Evolutionary conservation across 2,329 filamentous ascomycete species (phyloP), one percentile per base, ranked within the genome.

Genomic region (Arthrobotrys musiformis): DNA sequence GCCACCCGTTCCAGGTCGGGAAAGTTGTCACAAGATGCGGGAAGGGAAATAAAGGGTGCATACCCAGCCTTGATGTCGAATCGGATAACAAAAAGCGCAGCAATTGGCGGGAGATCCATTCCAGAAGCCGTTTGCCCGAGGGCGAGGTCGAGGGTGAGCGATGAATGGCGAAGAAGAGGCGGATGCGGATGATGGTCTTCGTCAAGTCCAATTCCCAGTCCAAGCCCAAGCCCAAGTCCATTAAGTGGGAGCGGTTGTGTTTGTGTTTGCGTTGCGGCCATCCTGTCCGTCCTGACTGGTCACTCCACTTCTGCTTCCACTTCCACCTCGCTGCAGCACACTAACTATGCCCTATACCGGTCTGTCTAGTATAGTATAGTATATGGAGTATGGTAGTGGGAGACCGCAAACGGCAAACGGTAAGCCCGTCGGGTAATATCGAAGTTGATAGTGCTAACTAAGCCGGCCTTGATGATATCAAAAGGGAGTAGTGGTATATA

Each of bases 51-150:
- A 56, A 69, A 33, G 40, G 17, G 28, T 30, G 76, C 83, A 84
- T 91, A 97, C 86, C 93, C 93, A 81, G 93, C 91, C 84, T 94
- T 95, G 85, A 94, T 91, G 84, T 97, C 93, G 85, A 97, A 97
- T 82, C 92, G 90, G 84, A 97, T 94, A 79, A 97, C 87, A 84
- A 97, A 97, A 37, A 96, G 87, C 33, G 93, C 93, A 42, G 91
- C 90, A 81, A 94, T 89, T 64, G 87, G 87, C 58, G 88, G 88
- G 8, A 87, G 84, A 79, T 88, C 87, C 46, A 75, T 77, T 19
- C 76, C 62, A 26, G 69, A 69, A 33, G 72, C 67, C 58, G 56
- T 74, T 33, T 72, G 66, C 48, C 70, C 70, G 66, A 76, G 70
- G 46, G 73, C 64, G 68, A 80, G 79, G 50, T 80, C 79, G 54